Evolutionary conservation across 1,139 yeast genomes (phyloP), one percentile per base, ranked within the genome.

Genomic region (Candida tunisiensis): DNA sequence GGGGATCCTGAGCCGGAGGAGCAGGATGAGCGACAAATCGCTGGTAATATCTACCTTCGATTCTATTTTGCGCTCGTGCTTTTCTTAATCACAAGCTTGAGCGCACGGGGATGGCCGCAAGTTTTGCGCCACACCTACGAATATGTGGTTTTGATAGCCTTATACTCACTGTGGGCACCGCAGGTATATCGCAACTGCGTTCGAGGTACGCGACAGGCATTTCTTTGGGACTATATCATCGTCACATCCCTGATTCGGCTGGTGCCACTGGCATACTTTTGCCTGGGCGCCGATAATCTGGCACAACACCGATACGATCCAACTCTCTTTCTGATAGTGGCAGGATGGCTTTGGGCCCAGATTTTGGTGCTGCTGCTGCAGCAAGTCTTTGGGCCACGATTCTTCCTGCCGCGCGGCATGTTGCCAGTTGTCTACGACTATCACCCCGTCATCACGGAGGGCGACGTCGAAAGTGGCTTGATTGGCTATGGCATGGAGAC

Each of bases 131-230:
- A 50, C 14, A 40, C 57, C 3, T 68, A 73, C 43, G 93, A 82
- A 44, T 70, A 65, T 33, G 30, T 62, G 2, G 53, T 66, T 1
- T 45, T 74, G 5, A 34, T 71, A 2, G 31, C 60, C 1, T 44
- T 74, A 18, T 78, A 72, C 45, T 78, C 93, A 1, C 71, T 68
- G 39, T 85, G 95, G 95, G 39, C 77, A n/a, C 95, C 95, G 0
- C 98, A 85, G 47, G 74, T 82, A 27, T 68, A 72, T 34, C 61
- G 94, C 40, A 80, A 82, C 44, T 72, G 78, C 4, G 51, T 77
- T 13, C 63, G 80, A 31, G 88, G 88, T 15, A 60, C 79, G n/a
- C 56, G 74, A 30, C 56, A 59, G 21, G 67, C 83, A 4, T 71
- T 78, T 38, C 52, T 59, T 23, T 74, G 83, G 80, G 65, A 65